A percentile compares a stretch with the other conserved stretches of the same genome.
Conservation (phyloP, 345 rosid genomes). For the Adansonia digitata region DNA sequence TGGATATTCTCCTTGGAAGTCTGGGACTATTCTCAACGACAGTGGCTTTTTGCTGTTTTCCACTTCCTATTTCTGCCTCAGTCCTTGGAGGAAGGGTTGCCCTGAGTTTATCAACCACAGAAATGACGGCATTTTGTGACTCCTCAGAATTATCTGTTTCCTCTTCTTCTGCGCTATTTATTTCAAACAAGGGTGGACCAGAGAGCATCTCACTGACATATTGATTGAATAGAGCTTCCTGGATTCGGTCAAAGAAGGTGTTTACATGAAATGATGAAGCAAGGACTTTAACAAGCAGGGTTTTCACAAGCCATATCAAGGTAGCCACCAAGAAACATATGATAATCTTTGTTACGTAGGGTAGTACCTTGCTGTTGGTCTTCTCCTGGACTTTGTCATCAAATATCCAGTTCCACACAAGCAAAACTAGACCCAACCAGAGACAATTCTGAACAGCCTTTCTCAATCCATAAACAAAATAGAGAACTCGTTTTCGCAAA, state of each 20-base stretch:
- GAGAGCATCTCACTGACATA: conserved; percentile 37
- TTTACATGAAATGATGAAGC: conserved; percentile 45
- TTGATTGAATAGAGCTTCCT: conserved; percentile 44
- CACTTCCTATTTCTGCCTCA: neutral
- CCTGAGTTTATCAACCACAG: conserved; percentile 7
- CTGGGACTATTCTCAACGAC: conserved; percentile 14
- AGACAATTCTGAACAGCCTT: conserved; percentile 38
- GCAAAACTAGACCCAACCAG: conserved; percentile 37
- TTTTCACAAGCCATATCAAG: conserved; percentile 44
- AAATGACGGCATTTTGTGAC: neutral
- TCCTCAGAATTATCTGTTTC: neutral
- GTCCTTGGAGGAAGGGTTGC: conserved; percentile 17
- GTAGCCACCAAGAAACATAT: conserved; percentile 38
- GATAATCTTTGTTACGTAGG: conserved; percentile 33
- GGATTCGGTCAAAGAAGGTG: conserved; percentile 50
- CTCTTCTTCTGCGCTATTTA: conserved; percentile 3
- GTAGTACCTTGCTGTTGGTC: conserved; percentile 31
- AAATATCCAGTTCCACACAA: conserved; percentile 34
- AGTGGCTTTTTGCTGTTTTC: conserved; percentile 3
- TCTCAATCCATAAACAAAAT: conserved; percentile 49
- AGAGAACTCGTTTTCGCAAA: conserved; percentile 38
- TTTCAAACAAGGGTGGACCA: conserved; percentile 26
- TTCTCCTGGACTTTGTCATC: conserved; percentile 24
- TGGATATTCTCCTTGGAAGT: conserved; percentile 4
- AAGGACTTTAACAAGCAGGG: conserved; percentile 42